A percentile compares a stretch with the other conserved stretches of the same genome.
Conservation (phyloP, 306 rosid species). For the Amphicarpaea edgeworthii region DNA sequence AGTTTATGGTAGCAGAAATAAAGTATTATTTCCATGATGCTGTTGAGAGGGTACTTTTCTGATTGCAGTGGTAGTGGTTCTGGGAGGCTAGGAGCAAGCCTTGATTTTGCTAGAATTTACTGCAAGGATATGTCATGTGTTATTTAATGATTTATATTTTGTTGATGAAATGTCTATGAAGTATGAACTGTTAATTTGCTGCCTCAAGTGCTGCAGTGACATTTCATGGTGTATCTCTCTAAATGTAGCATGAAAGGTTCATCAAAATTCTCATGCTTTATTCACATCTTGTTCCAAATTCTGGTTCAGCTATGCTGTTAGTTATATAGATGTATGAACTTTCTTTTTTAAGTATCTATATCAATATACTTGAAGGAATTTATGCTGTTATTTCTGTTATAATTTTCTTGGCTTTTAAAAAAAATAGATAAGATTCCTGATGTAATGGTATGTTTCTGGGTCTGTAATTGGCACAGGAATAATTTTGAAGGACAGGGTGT, state of each 20-base stretch:
- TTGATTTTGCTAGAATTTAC: neutral
- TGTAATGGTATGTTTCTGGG: neutral
- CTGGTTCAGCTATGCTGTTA: slow-evolving; percentile 9
- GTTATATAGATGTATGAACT: slow-evolving; percentile 7
- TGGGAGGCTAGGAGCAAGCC: neutral
- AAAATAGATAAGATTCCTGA: neutral
- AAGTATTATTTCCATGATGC: slow-evolving; percentile 22
- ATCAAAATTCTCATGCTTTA: neutral
- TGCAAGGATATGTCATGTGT: neutral
- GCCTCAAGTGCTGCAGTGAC: slow-evolving; percentile 21
- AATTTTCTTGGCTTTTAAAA: neutral
- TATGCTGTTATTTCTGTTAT: neutral
- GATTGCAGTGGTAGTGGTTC: neutral
- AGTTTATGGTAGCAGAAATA: slow-evolving; percentile 43
- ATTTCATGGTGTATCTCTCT: slow-evolving; percentile 19
- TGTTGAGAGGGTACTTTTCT: slow-evolving; percentile 2
- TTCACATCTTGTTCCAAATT: slow-evolving; percentile 19
- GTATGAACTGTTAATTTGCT: slow-evolving; percentile 19
- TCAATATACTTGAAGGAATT: neutral
- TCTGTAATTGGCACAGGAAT: neutral
- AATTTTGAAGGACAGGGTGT: slow-evolving; percentile 5
- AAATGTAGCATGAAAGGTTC: slow-evolving; percentile 5
- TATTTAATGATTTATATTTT: slow-evolving; percentile 20
- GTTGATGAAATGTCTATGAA: slow-evolving; percentile 27
- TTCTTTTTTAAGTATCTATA: neutral